Evolutionary conservation across 768 basidiomycete species (phyloP).

Genomic region (Boletus rufocinnamomeus): DNA sequence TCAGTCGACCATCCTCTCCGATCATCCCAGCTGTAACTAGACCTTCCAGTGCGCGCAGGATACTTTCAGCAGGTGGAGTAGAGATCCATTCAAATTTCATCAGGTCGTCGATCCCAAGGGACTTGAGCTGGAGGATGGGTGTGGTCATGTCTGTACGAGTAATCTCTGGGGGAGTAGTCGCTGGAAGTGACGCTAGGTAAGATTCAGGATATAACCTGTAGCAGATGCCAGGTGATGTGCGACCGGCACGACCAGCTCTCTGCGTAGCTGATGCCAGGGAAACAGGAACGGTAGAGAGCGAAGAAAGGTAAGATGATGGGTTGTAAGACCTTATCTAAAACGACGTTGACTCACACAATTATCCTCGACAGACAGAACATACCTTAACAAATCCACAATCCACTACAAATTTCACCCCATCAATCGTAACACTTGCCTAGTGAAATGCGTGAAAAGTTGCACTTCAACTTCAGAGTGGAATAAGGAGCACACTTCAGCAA

Average conservation of each 20-base stretch:
- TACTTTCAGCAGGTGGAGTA: constrained; percentile 81
- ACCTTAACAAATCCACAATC: constrained; percentile 98
- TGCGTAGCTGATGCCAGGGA: constrained; percentile 91
- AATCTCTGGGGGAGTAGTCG: constrained; percentile 85
- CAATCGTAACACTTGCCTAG: constrained; percentile 94
- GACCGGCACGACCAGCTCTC: constrained; percentile 91
- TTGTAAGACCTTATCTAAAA: constrained; percentile 86
- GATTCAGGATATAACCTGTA: constrained; percentile 85
- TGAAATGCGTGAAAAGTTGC: neutral
- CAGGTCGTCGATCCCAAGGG: constrained; percentile 91
- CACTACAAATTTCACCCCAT: constrained; percentile 91
- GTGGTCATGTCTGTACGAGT: constrained; percentile 89
- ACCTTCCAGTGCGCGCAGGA: constrained; percentile 84
- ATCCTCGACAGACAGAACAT: constrained; percentile 13
- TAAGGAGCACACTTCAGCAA: constrained; percentile 73
- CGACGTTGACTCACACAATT: neutral
- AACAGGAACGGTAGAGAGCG: constrained; percentile 78
- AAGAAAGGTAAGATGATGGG: constrained; percentile 80
- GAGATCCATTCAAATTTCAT: constrained; percentile 97
- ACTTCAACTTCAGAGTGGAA: neutral
- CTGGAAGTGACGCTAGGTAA: constrained; percentile 58
- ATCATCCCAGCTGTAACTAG: constrained; percentile 82
- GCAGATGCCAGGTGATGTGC: constrained; percentile 89
- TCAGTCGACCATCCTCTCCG: constrained; percentile 77
- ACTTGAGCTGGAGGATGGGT: constrained; percentile 91